Evolutionary conservation across 2,329 filamentous ascomycete species (phyloP).

Genomic region (Pseudopithomyces maydicus): DNA sequence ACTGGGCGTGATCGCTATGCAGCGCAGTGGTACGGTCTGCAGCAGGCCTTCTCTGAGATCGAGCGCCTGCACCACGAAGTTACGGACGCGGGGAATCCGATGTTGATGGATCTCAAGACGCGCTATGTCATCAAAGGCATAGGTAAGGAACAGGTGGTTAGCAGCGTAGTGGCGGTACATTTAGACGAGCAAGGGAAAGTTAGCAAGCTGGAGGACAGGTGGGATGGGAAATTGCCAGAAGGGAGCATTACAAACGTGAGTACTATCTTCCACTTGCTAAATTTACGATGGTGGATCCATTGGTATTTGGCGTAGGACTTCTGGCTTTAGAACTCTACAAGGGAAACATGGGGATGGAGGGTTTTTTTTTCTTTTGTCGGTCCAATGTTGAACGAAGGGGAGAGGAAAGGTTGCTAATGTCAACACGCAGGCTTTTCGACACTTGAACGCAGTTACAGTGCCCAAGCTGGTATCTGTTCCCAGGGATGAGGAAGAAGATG

Average conservation of each 20-base stretch:
- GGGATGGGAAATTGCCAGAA: slow-evolving; percentile 60
- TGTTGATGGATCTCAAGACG: slow-evolving; percentile 60
- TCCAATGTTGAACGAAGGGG: neutral
- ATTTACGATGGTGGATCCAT: slow-evolving; percentile 45
- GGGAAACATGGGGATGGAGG: slow-evolving; percentile 48
- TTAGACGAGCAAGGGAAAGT: slow-evolving; percentile 53
- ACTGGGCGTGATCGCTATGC: slow-evolving; percentile 59
- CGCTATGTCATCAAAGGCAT: slow-evolving; percentile 61
- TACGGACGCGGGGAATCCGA: slow-evolving; percentile 62
- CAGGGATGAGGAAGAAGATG: slow-evolving; percentile 59
- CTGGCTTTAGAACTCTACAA: slow-evolving; percentile 46
- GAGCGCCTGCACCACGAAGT: slow-evolving; percentile 61
- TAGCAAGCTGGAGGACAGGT: slow-evolving; percentile 59
- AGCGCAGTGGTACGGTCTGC: slow-evolving; percentile 64
- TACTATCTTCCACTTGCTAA: slow-evolving; percentile 37
- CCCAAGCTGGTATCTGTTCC: slow-evolving; percentile 59
- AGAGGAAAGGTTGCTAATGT: slow-evolving; percentile 31
- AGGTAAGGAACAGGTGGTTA: slow-evolving; percentile 56
- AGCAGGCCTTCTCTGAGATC: slow-evolving; percentile 63
- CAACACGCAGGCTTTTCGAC: slow-evolving; percentile 54
- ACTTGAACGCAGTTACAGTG: slow-evolving; percentile 58
- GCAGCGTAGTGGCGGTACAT: slow-evolving; percentile 55
- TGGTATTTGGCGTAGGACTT: slow-evolving; percentile 46
- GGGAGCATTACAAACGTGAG: slow-evolving; percentile 57
- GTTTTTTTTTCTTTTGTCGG: slow-evolving; percentile 26